Evolutionary conservation across 768 basidiomycete genomes (phyloP).

Genomic region (Crucibulum laeve): DNA sequence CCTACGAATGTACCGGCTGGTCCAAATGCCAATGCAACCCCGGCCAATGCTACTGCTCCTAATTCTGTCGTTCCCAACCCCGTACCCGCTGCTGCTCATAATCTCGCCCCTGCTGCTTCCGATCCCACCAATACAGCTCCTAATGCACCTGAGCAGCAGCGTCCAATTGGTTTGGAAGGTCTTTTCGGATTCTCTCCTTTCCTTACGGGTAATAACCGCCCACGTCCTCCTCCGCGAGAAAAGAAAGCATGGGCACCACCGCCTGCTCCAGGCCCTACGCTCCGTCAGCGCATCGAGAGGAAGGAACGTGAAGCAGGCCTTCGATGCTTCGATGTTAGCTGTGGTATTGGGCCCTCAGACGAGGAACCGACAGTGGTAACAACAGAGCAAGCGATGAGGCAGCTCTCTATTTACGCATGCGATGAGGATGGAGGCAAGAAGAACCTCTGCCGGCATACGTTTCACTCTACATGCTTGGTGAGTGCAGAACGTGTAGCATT

Average conservation of each 20-base stretch:
- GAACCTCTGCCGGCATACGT: constrained; percentile 53
- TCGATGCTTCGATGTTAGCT: constrained; percentile 68
- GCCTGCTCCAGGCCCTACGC: constrained; percentile 59
- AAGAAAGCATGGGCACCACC: constrained; percentile 57
- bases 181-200: neutral
- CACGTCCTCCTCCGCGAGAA: constrained; percentile 11
- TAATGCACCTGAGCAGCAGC: too few species aligned
- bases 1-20: too few species aligned
- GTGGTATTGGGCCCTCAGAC: constrained; percentile 72
- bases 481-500: constrained; percentile 60
- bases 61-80: neutral
- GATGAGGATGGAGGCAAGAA: constrained; percentile 14
- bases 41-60: too few species aligned
- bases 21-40: too few species aligned
- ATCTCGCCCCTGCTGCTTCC: neutral
- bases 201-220: neutral
- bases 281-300: constrained; percentile 71
- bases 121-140: neutral
- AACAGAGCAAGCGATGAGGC: constrained; percentile 23
- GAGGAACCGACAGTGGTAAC: constrained; percentile 52
- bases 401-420: constrained; percentile 30
- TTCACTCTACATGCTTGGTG: constrained; percentile 74
- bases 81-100: neutral
- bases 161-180: too few species aligned
- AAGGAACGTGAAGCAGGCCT: constrained; percentile 69